phyloP scores from a whole-genome alignment of 495 filamentous ascomycete species.

The Aspergillus homomorphus region DNA sequence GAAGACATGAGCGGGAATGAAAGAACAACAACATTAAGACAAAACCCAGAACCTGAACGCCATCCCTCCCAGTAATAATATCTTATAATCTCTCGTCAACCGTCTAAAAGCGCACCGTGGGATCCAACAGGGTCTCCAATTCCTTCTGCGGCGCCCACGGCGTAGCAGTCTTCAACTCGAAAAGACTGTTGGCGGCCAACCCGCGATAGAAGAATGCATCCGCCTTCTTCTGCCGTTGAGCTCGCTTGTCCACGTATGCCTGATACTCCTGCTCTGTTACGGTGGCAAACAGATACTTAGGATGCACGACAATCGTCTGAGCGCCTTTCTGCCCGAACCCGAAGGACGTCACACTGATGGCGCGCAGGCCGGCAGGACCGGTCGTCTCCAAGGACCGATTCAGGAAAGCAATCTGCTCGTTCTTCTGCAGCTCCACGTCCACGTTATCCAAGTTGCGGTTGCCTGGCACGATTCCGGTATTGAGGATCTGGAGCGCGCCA shows the following conservation, averaged over 20 bases:
- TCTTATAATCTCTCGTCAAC: no score
- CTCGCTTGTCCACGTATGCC: slow-evolving; percentile 56
- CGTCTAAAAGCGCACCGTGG: neutral
- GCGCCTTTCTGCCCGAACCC: slow-evolving; percentile 98
- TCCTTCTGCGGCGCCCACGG: neutral
- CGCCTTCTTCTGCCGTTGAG: neutral
- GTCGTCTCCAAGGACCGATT: slow-evolving; percentile 82
- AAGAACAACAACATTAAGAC: no score
- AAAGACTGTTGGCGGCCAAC: neutral
- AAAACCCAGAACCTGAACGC: no score
- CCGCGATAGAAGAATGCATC: no score
- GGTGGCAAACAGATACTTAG: slow-evolving; percentile 86
- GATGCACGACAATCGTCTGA: slow-evolving; percentile 91
- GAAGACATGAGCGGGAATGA: no score
- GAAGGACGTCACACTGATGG: slow-evolving; percentile 97
- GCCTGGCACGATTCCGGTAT: slow-evolving; percentile 88
- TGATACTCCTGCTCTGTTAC: slow-evolving; percentile 43
- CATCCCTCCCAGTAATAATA: no score
- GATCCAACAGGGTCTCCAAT: slow-evolving; percentile 1
- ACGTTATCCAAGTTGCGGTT: slow-evolving; percentile 97
- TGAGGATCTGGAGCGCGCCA: slow-evolving; percentile 87
- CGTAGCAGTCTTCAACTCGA: neutral
- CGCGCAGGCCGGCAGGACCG: slow-evolving; percentile 74
- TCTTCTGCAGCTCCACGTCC: slow-evolving; percentile 88
- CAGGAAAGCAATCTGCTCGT: slow-evolving; percentile 93